Base-by-base conservation (phyloP, 2,329 filamentous ascomycete species). In the Arthrobotrys iridis region DNA sequence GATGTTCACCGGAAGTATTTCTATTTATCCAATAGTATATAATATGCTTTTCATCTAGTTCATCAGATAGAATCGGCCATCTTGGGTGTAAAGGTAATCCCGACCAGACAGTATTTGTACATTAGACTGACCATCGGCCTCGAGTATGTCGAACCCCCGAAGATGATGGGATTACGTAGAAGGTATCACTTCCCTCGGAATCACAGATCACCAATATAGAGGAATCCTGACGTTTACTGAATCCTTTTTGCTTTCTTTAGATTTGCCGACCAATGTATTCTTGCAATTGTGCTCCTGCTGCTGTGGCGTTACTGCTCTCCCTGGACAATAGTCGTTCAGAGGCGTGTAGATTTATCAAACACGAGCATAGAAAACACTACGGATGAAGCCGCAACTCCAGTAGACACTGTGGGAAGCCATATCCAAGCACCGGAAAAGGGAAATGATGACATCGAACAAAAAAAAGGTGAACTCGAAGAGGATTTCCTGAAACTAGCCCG, bases 221-320 rank as follows among this genome's bases (percentile, higher is more conserved):
- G 43, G 28, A 5, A 33, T 33, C 28, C 4, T 10, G 28, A 33
- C 15, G 4, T 43, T 10, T 43, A 35, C 41, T 63, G 26, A 63
- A n/a, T n/a, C 8, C 1, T 41, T 18, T 1, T 18, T 28, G 3
- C 18, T 11, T 55, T 15, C 13, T 64, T 20, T 30, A 64, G 30
- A 50, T 65, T 52, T 28, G 5, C 11, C 1, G 50, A 45, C 24
- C 40, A 55, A 35, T 60, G 59, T 37, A 24, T 60, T 3, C 24
- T 50, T 0, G 35, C 13, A 0, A 5, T 73, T 5, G 15, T 55
- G n/a, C 4, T 52, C 6, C 7, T 73, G 11, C 18, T 65, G 15
- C 24, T 65, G 7, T 73, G 68, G 68, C 46, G 45, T 28, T 73
- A 50, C 26, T 73, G 28, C 33, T 73, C 68, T 2, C 68, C 68